phyloP scores from a whole-genome alignment of 306 rosid species.

The Cicer bijugum region DNA sequence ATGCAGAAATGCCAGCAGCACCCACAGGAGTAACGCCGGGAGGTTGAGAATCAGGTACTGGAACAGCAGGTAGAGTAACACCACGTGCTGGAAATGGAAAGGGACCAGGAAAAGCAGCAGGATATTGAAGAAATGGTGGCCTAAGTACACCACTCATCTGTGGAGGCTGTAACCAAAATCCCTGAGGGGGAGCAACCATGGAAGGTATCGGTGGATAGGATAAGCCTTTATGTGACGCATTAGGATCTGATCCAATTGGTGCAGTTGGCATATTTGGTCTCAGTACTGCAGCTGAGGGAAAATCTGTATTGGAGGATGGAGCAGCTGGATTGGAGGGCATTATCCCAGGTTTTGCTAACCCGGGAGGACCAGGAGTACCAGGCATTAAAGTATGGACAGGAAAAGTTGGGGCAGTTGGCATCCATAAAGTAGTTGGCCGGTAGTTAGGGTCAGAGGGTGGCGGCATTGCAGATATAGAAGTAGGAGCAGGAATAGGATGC shows the following conservation, averaged over 20 bases:
- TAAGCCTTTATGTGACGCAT: slow-evolving; percentile 54
- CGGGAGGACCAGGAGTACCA: slow-evolving; percentile 71
- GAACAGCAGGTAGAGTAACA: slow-evolving; percentile 66
- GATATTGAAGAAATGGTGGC: slow-evolving; percentile 70
- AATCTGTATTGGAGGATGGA: slow-evolving; percentile 49
- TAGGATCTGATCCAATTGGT: slow-evolving; percentile 50
- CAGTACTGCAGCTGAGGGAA: slow-evolving; percentile 51
- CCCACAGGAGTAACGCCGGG: slow-evolving; percentile 88
- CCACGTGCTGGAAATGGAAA: slow-evolving; percentile 73
- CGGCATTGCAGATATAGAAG: slow-evolving; percentile 51
- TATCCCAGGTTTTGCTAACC: slow-evolving; percentile 56
- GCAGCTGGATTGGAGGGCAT: slow-evolving; percentile 50
- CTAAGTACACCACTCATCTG: slow-evolving; percentile 70
- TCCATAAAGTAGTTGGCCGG: slow-evolving; percentile 59
- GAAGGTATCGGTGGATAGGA: slow-evolving; percentile 67
- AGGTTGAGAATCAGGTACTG: slow-evolving; percentile 85
- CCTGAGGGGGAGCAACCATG: slow-evolving; percentile 70
- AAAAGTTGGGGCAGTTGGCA: slow-evolving; percentile 57
- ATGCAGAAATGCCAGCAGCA: slow-evolving; percentile 40
- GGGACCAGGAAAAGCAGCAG: slow-evolving; percentile 70
- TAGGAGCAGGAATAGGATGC: slow-evolving; percentile 52
- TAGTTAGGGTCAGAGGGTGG: slow-evolving; percentile 56
- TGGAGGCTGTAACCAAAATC: slow-evolving; percentile 80
- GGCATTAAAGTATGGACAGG: slow-evolving; percentile 54
- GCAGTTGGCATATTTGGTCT: slow-evolving; percentile 63